phyloP scores from a whole-genome alignment of 805 yeast species.

The Lachancea meyersii region DNA sequence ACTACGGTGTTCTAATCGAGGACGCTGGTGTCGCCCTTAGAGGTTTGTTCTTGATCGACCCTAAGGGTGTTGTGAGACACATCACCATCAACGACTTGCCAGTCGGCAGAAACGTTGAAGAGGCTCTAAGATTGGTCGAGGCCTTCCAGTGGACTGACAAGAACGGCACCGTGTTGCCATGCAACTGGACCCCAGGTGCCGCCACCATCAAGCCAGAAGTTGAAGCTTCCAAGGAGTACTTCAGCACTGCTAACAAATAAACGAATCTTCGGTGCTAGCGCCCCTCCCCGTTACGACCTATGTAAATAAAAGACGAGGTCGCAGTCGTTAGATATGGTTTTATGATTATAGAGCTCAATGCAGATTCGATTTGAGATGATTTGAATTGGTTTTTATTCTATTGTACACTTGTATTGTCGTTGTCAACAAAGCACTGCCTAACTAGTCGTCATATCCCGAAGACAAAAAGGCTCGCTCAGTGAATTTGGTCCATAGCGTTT shows the following conservation, averaged over 20 bases:
- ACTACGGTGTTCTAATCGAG: constrained; percentile 95
- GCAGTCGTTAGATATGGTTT: too few species aligned
- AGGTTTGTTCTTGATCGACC: constrained; percentile 97
- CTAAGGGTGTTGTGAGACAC: constrained; percentile 91
- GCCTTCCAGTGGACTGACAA: constrained; percentile 99
- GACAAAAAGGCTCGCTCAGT: constrained; percentile 56
- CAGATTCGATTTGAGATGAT: too few species aligned
- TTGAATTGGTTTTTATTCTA: not conserved
- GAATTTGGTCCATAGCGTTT: constrained; percentile 51
- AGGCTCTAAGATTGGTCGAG: constrained; percentile 93
- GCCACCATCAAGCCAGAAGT: constrained; percentile 87
- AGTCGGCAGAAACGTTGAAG: constrained; percentile 98
- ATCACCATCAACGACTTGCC: constrained; percentile 97
- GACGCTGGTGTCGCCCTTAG: constrained; percentile 96
- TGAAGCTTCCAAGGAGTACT: constrained; percentile 72
- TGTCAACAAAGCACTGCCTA: not conserved
- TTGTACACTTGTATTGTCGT: too few species aligned
- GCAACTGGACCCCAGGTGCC: constrained; percentile 96
- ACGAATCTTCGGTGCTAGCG: not conserved
- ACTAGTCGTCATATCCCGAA: constrained; percentile 52
- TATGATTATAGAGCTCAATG: not conserved
- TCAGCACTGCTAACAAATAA: constrained; percentile 50
- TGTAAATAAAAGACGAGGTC: too few species aligned
- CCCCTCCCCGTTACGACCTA: not conserved
- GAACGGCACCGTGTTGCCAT: constrained; percentile 99